These are phyloP conservation scores for Tagetes patula DNA, from an alignment of 129 eudicot species.

Conservation along the genomic window DNA sequence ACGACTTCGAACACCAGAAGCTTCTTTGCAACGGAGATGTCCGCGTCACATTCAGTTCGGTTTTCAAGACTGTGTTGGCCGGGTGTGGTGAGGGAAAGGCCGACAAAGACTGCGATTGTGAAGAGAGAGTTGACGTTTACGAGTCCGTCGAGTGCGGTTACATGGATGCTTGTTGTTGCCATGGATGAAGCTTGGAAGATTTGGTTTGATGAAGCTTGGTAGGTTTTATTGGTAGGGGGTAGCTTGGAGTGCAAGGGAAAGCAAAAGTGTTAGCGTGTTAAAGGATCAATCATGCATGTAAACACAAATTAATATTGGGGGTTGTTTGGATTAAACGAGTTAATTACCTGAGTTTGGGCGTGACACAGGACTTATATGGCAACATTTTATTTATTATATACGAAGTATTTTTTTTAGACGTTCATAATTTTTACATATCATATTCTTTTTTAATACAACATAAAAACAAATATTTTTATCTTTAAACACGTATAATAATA, in stretches of 20 bases:
- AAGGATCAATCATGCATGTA: not conserved
- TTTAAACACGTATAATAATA: too few species aligned
- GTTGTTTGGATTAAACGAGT: too few species aligned
- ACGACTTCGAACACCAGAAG: constrained; percentile 52
- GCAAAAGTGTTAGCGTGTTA: not conserved
- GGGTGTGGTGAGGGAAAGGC: constrained; percentile 49
- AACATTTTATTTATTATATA: too few species aligned
- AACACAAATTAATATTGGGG: not conserved
- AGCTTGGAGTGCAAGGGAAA: not conserved
- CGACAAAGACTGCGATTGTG: constrained; percentile 59
- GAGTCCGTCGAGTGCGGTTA: constrained; percentile 58
- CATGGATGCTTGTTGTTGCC: constrained; percentile 55
- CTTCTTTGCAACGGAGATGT: constrained; percentile 39
- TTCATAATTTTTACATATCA: too few species aligned
- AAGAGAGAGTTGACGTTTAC: constrained; percentile 59
- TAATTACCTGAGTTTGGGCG: too few species aligned
- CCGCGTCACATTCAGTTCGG: constrained; percentile 38
- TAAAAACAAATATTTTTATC: too few species aligned
- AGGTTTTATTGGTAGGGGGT: not conserved
- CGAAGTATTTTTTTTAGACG: too few species aligned
- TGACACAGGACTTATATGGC: too few species aligned
- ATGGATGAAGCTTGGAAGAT: constrained; percentile 4
- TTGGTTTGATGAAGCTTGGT: not conserved
- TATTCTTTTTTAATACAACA: too few species aligned
- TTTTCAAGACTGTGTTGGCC: constrained; percentile 47